Conservation (phyloP, 345 rosid genomes). For the Boechera retrofracta region DNA sequence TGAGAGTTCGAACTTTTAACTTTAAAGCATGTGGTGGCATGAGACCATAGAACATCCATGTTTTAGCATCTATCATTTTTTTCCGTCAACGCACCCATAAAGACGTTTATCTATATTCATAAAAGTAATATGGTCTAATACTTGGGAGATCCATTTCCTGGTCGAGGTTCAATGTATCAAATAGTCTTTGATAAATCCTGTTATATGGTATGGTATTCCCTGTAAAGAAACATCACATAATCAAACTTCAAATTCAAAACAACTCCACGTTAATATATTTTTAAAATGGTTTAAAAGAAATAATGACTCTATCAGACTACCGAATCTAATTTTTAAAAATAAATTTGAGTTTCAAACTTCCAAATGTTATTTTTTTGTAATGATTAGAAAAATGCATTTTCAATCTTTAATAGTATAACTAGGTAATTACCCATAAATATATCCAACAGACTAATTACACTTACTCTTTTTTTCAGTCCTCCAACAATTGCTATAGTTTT, state of each 20-base stretch:
- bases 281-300: not conserved
- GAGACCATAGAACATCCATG: constrained; percentile 5
- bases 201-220: constrained; percentile 8
- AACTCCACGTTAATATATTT: not conserved
- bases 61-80: constrained; percentile 28
- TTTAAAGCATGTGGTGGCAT: constrained; percentile 34
- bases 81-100: constrained; percentile 14
- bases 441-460: not conserved
- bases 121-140: constrained; percentile 19
- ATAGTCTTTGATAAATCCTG: constrained; percentile 18
- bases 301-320: not conserved
- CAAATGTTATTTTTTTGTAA: not conserved
- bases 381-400: not conserved
- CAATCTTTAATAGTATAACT: not conserved
- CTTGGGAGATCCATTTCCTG: constrained; percentile 17
- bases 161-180: constrained; percentile 35
- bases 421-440: not conserved
- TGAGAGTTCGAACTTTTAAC: constrained; percentile 37
- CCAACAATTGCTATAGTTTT: not conserved
- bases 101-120: not conserved
- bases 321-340: not conserved
- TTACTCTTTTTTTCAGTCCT: not conserved
- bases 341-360: not conserved
- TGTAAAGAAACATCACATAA: constrained; percentile 7
- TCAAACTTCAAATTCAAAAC: constrained; percentile 2